Evolutionary conservation across 1,139 yeast genomes (phyloP), one percentile per base, ranked within the genome.

Genomic region (Fermentozyma sake): DNA sequence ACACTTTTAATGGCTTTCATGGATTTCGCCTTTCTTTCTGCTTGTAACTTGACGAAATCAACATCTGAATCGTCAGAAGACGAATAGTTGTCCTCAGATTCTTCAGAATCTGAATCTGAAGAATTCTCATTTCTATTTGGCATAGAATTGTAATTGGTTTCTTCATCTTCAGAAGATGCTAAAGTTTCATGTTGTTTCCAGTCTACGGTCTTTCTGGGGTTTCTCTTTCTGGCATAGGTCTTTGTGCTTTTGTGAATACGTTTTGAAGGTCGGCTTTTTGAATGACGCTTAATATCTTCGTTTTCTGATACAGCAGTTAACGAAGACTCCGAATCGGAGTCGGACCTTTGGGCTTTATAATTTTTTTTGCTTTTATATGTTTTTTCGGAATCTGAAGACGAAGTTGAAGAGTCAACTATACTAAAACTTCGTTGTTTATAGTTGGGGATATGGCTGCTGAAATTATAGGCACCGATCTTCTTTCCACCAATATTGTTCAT

Each of bases 1-100:
- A 46, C 23, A 3, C 50, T 48, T 38, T 66, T 72, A 42, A 65
- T 48, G 5, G 72, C 73, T 38, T 71, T 65, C 60, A 70, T 55
- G 1, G 77, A 65, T 29, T 61, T 66, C 18, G 73, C 74, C 52
- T 79, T 76, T 38, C 76, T 64, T 45, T 79, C 80, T 6, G 79
- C 83, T 23, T 82, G 82, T 34, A 80, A 55, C 49, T 72, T 74
- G 10, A 80, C 82, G 47, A 78, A 79, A 52, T 81, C 91, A 4
- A 79, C 76, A 41, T 76, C 79, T 18, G 76, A 76, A 41, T 79
- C 87, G 38, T 77, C 81, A 9, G 79, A 72, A 4, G 79, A 69
- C 6, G 51, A 51, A 17, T 49, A 52, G 12, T 37, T 44, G 13
- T 46, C 54, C 11, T 50, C 57, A 14, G 55, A 61, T 5, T 30